Evolutionary conservation across 495 filamentous ascomycete species (phyloP).

Genomic region (Ramalina peruviana): DNA sequence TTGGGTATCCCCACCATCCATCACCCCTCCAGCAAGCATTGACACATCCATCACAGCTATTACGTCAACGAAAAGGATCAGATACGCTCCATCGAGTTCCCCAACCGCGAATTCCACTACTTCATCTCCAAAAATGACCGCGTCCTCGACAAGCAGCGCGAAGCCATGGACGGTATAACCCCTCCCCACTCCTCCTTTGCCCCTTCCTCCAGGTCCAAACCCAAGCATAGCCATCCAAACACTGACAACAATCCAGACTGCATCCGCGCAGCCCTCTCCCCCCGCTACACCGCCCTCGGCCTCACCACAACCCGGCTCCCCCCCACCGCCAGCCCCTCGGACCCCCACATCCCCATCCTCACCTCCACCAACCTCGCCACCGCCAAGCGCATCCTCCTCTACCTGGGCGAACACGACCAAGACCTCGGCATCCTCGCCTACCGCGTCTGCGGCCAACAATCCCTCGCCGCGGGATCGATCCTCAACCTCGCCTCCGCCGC

Average conservation of each 20-base stretch:
- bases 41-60: constrained; percentile 35
- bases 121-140: constrained; percentile 56
- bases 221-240: neutral
- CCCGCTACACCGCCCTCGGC: constrained; percentile 44
- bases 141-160: constrained; percentile 54
- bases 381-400: constrained; percentile 54
- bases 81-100: constrained; percentile 50
- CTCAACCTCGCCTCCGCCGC: constrained; percentile 45
- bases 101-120: constrained; percentile 56
- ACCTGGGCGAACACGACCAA: constrained; percentile 56
- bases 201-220: neutral
- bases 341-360: constrained; percentile 57
- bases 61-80: constrained; percentile 58
- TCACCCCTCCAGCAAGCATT: neutral
- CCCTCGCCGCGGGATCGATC: constrained; percentile 52
- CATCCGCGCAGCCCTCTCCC: constrained; percentile 41
- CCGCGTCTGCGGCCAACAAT: constrained; percentile 42
- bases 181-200: neutral
- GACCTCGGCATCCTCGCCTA: constrained; percentile 65
- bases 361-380: constrained; percentile 38
- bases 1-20: constrained; percentile 44
- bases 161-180: constrained; percentile 51
- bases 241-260: constrained; percentile 33
- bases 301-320: constrained; percentile 48
- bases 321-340: constrained; percentile 24